Conservation (phyloP, 805 yeast species). For the Ogataea neopini region DNA sequence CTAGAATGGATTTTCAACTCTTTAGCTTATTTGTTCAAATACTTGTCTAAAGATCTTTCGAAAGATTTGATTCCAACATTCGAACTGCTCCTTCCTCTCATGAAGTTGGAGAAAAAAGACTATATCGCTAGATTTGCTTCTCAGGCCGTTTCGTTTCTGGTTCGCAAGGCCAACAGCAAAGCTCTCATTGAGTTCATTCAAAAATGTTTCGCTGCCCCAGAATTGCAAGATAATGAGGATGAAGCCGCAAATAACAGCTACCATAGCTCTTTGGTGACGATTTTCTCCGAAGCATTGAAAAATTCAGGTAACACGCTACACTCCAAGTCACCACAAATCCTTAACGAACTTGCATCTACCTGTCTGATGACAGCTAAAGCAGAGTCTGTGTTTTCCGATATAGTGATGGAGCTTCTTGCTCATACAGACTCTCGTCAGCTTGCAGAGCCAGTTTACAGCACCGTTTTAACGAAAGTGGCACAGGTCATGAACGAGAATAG, state of each 20-base stretch:
- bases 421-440: slow-evolving; percentile 51
- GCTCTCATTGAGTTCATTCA: slow-evolving; percentile 49
- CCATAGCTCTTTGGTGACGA: slow-evolving; percentile 55
- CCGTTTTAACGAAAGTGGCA: slow-evolving; percentile 28
- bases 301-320: slow-evolving; percentile 74
- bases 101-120: slow-evolving; percentile 57
- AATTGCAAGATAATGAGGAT: slow-evolving; percentile 29
- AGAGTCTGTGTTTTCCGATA: slow-evolving; percentile 55
- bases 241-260: slow-evolving; percentile 42
- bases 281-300: slow-evolving; percentile 73
- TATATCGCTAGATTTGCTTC: slow-evolving; percentile 82
- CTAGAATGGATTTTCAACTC: slow-evolving; percentile 85
- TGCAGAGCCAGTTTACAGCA: slow-evolving; percentile 45
- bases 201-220: slow-evolving; percentile 36
- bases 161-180: slow-evolving; percentile 62
- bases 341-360: slow-evolving; percentile 37
- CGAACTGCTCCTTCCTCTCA: slow-evolving; percentile 58
- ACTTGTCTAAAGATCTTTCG: slow-evolving; percentile 64
- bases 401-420: slow-evolving; percentile 51
- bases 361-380: slow-evolving; percentile 27
- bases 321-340: slow-evolving; percentile 60
- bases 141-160: slow-evolving; percentile 82
- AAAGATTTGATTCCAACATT: slow-evolving; percentile 72
- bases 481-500: slow-evolving; percentile 8
- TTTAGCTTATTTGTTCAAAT: slow-evolving; percentile 87